Evolutionary conservation across 2,329 filamentous ascomycete genomes (phyloP), one percentile per base, ranked within the genome.

Genomic region (Curvularia hawaiiensis): DNA sequence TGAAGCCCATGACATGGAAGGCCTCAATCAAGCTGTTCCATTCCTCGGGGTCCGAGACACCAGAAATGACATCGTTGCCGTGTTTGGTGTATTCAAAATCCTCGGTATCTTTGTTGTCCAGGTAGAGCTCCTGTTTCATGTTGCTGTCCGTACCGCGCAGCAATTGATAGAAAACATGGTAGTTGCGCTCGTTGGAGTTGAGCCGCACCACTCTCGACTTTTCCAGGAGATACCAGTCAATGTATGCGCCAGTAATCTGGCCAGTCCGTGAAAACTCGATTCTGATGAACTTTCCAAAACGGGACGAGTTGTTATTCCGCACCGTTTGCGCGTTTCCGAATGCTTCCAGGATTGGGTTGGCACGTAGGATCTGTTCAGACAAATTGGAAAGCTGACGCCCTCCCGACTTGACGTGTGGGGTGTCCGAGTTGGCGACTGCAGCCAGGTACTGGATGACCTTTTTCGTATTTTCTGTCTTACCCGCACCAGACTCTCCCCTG

Each of bases 381-480:
- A 99, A 86, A 58, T 92, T 97, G 12, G 92, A 90, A 60, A 94
- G 86, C 63, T 89, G 84, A 58, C 80, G 88, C 78, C 79, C 82
- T 79, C 82, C 88, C 79, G 76, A 84, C 73, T 84, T 83, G 3
- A 77, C 79, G 55, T 82, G 78, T 2, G 89, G 84, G 0, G 88
- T 88, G 58, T 98, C 94, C 0, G 91, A 87, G 41, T 91, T 90
- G 10, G 95, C 95, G 45, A 99, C 95, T 1, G 95, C 92, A 14
- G 95, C 95, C 43, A 99, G 86, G 72, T 99, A 99, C 71, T 99
- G 96, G 54, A 99, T 99, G 66, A 99, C 95, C 76, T 99, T 99
- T 75, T 99, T 99, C 16, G 95, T 99, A 74, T 99, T 99, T 75
- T 99, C 95, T 0, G 95, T 99, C 80, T 99, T 99, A 67, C 95